Evolutionary conservation across 352 stramenopile species (phyloP).

Genomic region (Saprolegnia diclina): DNA sequence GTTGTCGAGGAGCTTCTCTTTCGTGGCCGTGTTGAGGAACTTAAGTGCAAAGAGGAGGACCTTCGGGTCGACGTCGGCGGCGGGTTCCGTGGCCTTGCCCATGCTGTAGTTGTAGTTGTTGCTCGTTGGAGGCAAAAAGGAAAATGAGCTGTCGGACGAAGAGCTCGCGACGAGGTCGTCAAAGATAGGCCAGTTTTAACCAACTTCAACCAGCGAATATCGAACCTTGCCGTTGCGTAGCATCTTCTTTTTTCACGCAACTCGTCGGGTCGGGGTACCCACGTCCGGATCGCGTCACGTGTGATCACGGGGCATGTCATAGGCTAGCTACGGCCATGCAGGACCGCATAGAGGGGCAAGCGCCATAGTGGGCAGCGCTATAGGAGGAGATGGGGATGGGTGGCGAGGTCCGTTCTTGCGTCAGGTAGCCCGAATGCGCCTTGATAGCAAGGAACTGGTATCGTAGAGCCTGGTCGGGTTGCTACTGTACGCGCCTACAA

Average conservation of each 20-base stretch:
- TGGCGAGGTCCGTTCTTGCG: too few relatives aligned
- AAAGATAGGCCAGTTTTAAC: slow-evolving; percentile 3
- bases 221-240: slow-evolving; percentile 2
- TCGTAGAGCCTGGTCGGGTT: too few relatives aligned
- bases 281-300: too few relatives aligned
- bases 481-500: too few relatives aligned
- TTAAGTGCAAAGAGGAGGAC: slow-evolving; percentile 23
- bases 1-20: slow-evolving; percentile 18
- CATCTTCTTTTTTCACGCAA: background rate
- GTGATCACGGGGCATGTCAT: background rate
- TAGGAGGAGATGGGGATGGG: too few relatives aligned
- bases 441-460: too few relatives aligned
- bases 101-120: background rate
- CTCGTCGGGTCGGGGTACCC: too few relatives aligned
- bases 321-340: too few relatives aligned
- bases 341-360: too few relatives aligned
- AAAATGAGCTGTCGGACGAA: background rate
- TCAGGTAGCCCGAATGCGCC: too few relatives aligned
- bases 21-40: slow-evolving; percentile 25
- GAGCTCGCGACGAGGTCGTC: background rate
- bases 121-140: background rate
- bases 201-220: slow-evolving; percentile 3
- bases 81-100: slow-evolving; percentile 1
- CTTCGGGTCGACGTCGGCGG: slow-evolving; percentile 23
- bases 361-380: too few relatives aligned